These are phyloP conservation scores for Fusarium goolgardi DNA, from an alignment of 2,329 filamentous ascomycete genomes.

Conservation along the genomic window DNA sequence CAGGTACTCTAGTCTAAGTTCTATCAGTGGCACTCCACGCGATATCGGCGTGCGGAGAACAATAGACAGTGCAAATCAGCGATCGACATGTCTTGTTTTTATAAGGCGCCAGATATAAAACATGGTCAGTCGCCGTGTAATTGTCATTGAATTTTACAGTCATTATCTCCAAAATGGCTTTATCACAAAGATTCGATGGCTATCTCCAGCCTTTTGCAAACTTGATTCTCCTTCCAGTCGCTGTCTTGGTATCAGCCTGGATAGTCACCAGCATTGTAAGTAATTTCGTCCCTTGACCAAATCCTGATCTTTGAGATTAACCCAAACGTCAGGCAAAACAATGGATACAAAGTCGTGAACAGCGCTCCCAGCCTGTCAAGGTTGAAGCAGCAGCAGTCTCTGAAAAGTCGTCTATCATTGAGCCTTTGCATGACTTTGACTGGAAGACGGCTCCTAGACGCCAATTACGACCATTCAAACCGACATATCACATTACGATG, in stretches of 20 bases:
- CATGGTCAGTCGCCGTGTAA: neutral
- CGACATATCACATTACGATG: constrained; percentile 38
- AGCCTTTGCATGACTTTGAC: constrained; percentile 27
- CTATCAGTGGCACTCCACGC: constrained; percentile 27
- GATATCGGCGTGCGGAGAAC: constrained; percentile 38
- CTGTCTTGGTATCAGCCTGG: constrained; percentile 22
- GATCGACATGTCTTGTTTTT: neutral
- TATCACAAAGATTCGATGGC: neutral
- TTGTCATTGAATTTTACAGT: neutral
- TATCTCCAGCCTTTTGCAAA: constrained; percentile 14
- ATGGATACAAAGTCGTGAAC: constrained; percentile 37
- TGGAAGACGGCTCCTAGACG: constrained; percentile 24
- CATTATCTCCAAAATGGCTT: neutral
- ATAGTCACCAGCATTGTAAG: constrained; percentile 25
- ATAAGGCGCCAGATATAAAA: neutral
- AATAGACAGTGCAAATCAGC: neutral
- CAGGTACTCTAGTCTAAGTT: constrained; percentile 3
- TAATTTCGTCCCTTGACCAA: neutral
- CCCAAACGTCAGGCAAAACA: constrained; percentile 22
- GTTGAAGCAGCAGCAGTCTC: neutral
- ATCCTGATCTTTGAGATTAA: neutral
- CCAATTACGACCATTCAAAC: constrained; percentile 25
- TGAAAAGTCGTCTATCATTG: constrained; percentile 15
- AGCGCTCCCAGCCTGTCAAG: constrained; percentile 2
- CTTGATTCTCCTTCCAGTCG: constrained; percentile 18